Evolutionary conservation across 2,329 filamentous ascomycete species (phyloP).

Genomic region (Atkinsonella hypoxylon): DNA sequence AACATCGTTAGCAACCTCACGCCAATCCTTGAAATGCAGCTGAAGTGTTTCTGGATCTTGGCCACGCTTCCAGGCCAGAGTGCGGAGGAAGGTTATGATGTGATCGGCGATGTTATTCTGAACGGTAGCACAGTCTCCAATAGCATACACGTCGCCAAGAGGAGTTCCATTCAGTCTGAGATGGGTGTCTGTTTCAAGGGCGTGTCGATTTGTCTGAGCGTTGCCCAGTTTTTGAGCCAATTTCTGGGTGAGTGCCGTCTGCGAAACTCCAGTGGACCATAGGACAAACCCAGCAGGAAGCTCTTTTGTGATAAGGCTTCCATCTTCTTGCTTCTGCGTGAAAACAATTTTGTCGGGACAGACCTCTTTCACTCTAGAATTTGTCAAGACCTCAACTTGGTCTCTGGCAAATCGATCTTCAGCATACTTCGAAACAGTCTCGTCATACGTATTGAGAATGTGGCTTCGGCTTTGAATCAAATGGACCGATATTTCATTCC

Average conservation of each 20-base stretch:
- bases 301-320: conserved; percentile 73
- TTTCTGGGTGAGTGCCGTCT: conserved; percentile 66
- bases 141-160: conserved; percentile 87
- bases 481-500: conserved; percentile 96
- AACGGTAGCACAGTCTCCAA: conserved; percentile 91
- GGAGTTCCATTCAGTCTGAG: conserved; percentile 81
- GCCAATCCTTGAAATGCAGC: conserved; percentile 82
- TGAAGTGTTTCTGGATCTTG: conserved; percentile 81
- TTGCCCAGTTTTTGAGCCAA: conserved; percentile 66
- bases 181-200: conserved; percentile 89
- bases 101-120: conserved; percentile 95
- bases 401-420: conserved; percentile 87
- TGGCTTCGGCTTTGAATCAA: conserved; percentile 90
- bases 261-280: conserved; percentile 93
- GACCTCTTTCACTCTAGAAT: conserved; percentile 87
- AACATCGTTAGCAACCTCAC: conserved; percentile 69
- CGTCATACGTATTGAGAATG: conserved; percentile 96
- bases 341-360: conserved; percentile 75
- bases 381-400: conserved; percentile 82
- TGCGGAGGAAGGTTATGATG: conserved; percentile 80
- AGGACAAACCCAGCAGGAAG: conserved; percentile 92
- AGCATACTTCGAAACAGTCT: conserved; percentile 82
- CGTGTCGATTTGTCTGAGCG: conserved; percentile 75
- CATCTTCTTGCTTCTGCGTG: conserved; percentile 65
- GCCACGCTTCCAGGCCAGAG: conserved; percentile 81